Evolutionary conservation across 306 rosid species (phyloP).

Genomic region (Cercis canadensis): DNA sequence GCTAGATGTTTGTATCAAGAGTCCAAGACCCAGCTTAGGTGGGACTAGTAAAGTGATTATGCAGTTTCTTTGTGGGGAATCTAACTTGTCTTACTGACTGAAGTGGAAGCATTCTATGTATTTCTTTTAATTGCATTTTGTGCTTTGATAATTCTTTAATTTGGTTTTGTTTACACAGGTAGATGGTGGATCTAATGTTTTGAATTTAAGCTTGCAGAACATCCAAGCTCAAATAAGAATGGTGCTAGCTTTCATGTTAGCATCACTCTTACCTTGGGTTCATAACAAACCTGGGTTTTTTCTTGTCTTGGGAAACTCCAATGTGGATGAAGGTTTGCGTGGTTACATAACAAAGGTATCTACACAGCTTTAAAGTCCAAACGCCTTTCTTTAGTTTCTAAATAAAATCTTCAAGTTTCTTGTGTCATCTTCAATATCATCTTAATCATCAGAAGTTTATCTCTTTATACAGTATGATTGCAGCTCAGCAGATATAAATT

Average conservation of each 20-base stretch:
- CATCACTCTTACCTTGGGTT: constrained; percentile 98
- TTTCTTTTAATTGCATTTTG: background rate
- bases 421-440: constrained; percentile 25
- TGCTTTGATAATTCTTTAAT: constrained; percentile 9
- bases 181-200: constrained; percentile 89
- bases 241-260: constrained; percentile 97
- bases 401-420: constrained; percentile 3
- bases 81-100: constrained; percentile 5
- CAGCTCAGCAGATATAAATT: constrained; percentile 96
- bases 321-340: constrained; percentile 92
- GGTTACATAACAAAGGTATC: constrained; percentile 93
- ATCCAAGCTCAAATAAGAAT: constrained; percentile 95
- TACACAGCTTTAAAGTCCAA: background rate
- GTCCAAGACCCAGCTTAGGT: too few relatives aligned
- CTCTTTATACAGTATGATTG: constrained; percentile 74
- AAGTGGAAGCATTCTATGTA: constrained; percentile 17
- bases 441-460: constrained; percentile 29
- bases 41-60: constrained; percentile 16
- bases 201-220: constrained; percentile 89
- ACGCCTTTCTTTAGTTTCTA: constrained; percentile 5
- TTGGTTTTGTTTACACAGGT: constrained; percentile 57
- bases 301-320: constrained; percentile 95
- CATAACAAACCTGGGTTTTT: constrained; percentile 84
- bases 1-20: constrained; percentile 10
- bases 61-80: constrained; percentile 9